Conservation (phyloP, 129 eudicot genomes). For the Apium graveolens region DNA sequence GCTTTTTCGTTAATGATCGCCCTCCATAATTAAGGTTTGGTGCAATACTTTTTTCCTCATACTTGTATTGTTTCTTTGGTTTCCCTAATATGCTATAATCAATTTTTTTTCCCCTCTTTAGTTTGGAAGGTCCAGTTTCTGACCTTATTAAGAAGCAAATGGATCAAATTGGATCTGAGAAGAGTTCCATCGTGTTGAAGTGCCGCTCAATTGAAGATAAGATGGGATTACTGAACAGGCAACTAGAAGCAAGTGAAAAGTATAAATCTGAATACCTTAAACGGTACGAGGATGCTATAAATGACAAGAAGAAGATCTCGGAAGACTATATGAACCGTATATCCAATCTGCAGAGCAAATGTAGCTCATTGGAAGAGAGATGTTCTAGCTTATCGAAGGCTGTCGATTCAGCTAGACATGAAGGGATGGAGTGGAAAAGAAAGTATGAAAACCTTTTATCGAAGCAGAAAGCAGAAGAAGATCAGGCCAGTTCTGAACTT, state of each 20-base stretch:
- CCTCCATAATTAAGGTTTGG: background rate
- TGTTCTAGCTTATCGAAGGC: conserved; percentile 58
- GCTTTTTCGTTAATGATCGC: background rate
- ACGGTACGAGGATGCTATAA: conserved; percentile 87
- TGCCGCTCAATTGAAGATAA: conserved; percentile 70
- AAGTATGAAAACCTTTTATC: conserved; percentile 52
- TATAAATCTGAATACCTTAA: conserved; percentile 77
- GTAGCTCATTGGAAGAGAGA: conserved; percentile 70
- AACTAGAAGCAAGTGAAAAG: conserved; percentile 75
- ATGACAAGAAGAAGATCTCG: conserved; percentile 63
- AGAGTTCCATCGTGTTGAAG: conserved; percentile 57
- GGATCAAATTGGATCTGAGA: conserved; percentile 57
- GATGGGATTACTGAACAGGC: conserved; percentile 64
- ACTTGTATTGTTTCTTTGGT: background rate
- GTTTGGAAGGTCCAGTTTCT: conserved; percentile 88
- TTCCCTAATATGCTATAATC: background rate
- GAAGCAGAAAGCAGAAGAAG: conserved; percentile 65
- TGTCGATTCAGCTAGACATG: conserved; percentile 57
- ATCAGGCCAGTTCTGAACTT: conserved; percentile 57
- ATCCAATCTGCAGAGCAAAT: conserved; percentile 57
- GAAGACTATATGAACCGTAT: conserved; percentile 76
- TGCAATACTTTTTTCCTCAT: background rate
- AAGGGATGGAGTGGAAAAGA: conserved; percentile 75
- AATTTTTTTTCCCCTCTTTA: conserved; percentile 16
- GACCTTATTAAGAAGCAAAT: conserved; percentile 84